These are phyloP conservation scores for Stephania japonica DNA, from an alignment of 164 flowering plant species.

Conservation along the genomic window DNA sequence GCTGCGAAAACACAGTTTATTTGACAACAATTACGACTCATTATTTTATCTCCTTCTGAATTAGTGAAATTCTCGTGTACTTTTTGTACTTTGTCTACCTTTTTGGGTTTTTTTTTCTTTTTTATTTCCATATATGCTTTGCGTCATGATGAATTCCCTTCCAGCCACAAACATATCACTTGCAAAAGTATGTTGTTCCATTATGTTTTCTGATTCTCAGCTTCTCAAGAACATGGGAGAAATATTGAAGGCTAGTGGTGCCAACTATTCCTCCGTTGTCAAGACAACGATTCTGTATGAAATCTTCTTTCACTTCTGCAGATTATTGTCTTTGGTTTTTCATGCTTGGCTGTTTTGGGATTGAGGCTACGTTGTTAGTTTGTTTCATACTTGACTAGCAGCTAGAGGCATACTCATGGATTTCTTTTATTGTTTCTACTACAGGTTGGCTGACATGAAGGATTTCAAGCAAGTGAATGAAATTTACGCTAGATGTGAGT, in stretches of 20 bases:
- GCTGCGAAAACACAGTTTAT: no score
- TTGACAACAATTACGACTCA: no score
- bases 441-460: conserved; percentile 95
- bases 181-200: background rate
- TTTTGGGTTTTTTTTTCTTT: no score
- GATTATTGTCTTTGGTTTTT: background rate
- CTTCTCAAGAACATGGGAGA: conserved; percentile 91
- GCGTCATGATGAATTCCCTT: background rate
- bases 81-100: no score
- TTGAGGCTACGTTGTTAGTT: background rate
- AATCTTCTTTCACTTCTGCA: background rate
- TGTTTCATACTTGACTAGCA: background rate
- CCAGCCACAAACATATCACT: background rate
- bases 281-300: conserved; percentile 91
- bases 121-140: no score
- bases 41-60: no score
- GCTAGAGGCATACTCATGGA: background rate
- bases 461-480: conserved; percentile 98
- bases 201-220: conserved; percentile 26
- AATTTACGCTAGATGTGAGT: conserved; percentile 94
- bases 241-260: conserved; percentile 87
- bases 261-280: conserved; percentile 77
- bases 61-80: no score
- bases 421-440: conserved; percentile 2
- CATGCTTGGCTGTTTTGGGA: no score